Percentiles rank a stretch among this genome's conserved stretches.
These are phyloP conservation scores for Lathyrus oleraceus DNA, from an alignment of 306 rosid genomes.

Conservation along the genomic window DNA sequence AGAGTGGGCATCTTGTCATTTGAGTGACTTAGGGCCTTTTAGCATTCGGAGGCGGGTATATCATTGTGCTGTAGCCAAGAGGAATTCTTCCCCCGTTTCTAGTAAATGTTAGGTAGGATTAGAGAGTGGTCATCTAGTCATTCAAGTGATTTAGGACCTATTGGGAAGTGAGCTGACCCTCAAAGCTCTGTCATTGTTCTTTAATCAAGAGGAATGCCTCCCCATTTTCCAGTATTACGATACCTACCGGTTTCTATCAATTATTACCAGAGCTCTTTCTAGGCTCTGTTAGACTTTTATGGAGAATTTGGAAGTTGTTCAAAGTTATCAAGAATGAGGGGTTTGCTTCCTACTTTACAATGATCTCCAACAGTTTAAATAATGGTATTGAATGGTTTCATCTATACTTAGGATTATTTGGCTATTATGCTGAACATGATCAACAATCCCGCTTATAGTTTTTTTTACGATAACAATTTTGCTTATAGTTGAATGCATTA, in stretches of 20 bases:
- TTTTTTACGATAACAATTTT: not conserved
- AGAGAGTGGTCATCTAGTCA: not conserved
- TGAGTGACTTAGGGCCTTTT: not conserved
- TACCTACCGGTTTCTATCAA: not conserved
- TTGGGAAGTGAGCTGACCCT: not conserved
- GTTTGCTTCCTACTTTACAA: not conserved
- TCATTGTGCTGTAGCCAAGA: not conserved
- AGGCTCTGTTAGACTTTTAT: not conserved
- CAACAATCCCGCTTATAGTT: conserved; percentile 12
- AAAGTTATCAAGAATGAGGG: not conserved
- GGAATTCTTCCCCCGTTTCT: not conserved
- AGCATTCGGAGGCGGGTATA: not conserved
- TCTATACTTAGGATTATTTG: conserved; percentile 4
- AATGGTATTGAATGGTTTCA: conserved; percentile 2
- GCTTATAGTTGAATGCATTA: conserved; percentile 6
- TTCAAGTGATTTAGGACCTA: not conserved
- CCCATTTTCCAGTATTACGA: not conserved
- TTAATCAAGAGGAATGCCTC: not conserved
- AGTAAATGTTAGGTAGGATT: not conserved
- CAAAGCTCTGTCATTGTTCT: not conserved
- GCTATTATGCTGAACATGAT: conserved; percentile 17
- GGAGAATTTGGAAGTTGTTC: not conserved
- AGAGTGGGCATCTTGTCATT: not conserved
- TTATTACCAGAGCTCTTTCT: not conserved
- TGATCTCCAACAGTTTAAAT: not conserved